A percentile compares a stretch with the other conserved stretches of the same genome.
Evolutionary conservation across 2,329 filamentous ascomycete species (phyloP).

Genomic region (Cordyceps pruinosa): DNA sequence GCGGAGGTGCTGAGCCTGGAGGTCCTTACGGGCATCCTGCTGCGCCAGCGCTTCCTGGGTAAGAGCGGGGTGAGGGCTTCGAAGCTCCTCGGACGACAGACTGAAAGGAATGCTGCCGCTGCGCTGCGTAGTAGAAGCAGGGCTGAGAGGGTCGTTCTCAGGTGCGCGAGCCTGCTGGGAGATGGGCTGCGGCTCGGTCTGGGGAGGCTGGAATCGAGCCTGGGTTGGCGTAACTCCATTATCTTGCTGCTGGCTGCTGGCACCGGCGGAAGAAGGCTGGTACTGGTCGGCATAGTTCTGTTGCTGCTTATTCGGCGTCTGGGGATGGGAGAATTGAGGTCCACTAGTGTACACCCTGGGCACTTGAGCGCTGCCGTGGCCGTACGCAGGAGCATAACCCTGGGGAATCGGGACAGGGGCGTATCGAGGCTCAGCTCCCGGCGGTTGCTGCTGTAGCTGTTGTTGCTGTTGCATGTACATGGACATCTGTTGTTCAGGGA

Average conservation of each 20-base stretch:
- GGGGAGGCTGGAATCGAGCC: neutral
- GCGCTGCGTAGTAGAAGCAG: neutral
- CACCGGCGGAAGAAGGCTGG: neutral
- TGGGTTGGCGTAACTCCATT: neutral
- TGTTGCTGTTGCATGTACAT: constrained; percentile 1
- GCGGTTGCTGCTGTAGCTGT: constrained; percentile 8
- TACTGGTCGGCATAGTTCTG: neutral
- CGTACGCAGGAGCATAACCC: constrained; percentile 5
- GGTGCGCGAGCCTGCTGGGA: neutral
- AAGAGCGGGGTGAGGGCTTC: neutral
- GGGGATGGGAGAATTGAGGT: neutral
- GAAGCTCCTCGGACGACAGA: neutral
- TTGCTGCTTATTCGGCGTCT: neutral
- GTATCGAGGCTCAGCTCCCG: constrained; percentile 11
- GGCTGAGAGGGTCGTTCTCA: neutral
- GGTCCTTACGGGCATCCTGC: neutral
- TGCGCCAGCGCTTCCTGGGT: neutral
- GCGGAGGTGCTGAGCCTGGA: neutral
- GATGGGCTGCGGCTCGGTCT: neutral
- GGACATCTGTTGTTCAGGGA: constrained; percentile 12
- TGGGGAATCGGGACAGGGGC: constrained; percentile 5
- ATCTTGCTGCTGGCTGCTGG: neutral
- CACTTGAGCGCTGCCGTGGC: neutral
- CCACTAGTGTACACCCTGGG: neutral
- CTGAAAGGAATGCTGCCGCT: neutral